Evolutionary conservation across 805 yeast species (phyloP).

Genomic region (Kurtzmaniella fragi): DNA sequence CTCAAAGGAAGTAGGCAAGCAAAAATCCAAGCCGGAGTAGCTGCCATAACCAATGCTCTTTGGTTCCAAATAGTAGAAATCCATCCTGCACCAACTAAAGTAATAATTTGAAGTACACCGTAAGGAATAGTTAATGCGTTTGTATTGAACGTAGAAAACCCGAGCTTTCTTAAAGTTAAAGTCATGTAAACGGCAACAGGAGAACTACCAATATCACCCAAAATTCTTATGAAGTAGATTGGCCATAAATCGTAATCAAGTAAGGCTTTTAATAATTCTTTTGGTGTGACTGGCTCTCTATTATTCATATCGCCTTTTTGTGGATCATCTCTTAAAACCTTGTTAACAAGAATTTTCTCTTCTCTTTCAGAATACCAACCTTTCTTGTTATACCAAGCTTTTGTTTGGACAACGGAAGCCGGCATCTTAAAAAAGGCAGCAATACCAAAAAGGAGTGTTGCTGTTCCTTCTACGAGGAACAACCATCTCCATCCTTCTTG

Average conservation of each 20-base stretch:
- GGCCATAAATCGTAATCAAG: constrained; percentile 26
- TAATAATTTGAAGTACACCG: constrained; percentile 21
- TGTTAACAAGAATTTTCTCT: constrained; percentile 23
- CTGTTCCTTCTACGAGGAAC: constrained; percentile 54
- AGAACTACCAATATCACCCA: constrained; percentile 11
- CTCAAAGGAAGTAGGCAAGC: constrained; percentile 21
- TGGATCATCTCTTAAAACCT: constrained; percentile 26
- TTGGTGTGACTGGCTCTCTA: constrained; percentile 18
- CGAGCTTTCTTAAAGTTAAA: constrained; percentile 22
- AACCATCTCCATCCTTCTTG: constrained; percentile 58
- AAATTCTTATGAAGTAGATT: constrained; percentile 17
- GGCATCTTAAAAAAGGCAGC: constrained; percentile 40
- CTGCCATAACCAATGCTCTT: constrained; percentile 15
- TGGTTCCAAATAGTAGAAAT: constrained; percentile 19
- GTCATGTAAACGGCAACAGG: constrained; percentile 10
- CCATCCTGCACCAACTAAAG: constrained; percentile 17
- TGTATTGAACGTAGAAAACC: constrained; percentile 47
- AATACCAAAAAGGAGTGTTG: constrained; percentile 48
- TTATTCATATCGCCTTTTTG: constrained; percentile 27
- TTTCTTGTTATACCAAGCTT: constrained; percentile 36
- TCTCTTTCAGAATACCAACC: constrained; percentile 34
- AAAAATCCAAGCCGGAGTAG: constrained; percentile 15
- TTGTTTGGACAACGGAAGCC: constrained; percentile 46
- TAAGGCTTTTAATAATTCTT: constrained; percentile 14
- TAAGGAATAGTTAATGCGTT: constrained; percentile 51